Evolutionary conservation across 805 yeast genomes (phyloP), one percentile per base, ranked within the genome.

Genomic region (Kuraishia floccosa): DNA sequence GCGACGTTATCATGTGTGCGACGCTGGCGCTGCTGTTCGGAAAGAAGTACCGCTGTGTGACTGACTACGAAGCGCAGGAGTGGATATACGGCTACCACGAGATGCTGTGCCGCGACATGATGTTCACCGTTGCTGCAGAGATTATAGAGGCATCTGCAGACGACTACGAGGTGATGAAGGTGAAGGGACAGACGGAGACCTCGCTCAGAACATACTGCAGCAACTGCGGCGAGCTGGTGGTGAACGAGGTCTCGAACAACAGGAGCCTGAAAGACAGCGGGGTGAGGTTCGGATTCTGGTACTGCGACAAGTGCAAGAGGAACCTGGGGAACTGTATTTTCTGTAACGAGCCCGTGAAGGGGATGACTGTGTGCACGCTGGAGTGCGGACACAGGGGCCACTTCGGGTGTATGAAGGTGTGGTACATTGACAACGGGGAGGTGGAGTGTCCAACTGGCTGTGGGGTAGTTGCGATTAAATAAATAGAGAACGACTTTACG

Each of bases 381-480:
- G 67, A 60, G 17, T 89, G 97, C 58, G 96, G 96, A 0, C 97
- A 89, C 52, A 63, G 75, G 34, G 86, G 89, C 1, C 97, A 89
- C 54, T 73, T 73, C 45, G 76, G 75, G 3, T 89, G 97, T 58
- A 58, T 85, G 44, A 63, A 65, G 36, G 64, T 68, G 23, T 89
- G 96, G 96, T 76, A 82, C 44, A 49, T 76, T 14, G 74, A 67
- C 2, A 76, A 70, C 24, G 61, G 58, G 11, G 75, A 78, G 60
- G 46, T 54, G 3, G 83, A 72, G 34, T 87, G 97, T 48, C 96
- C 96, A 1, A 76, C 74, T 3, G 91, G 93, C 0, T 80, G 84
- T 47, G 22, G 22, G 10, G 10, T 10, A 10, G 10, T 19, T 13
- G 27, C 15, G 12, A 14, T 25, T 14, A 15, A 25, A 4, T 25